Evolutionary conservation across 2,329 filamentous ascomycete species (phyloP).

Genomic region (Drechslerella stenobrocha): DNA sequence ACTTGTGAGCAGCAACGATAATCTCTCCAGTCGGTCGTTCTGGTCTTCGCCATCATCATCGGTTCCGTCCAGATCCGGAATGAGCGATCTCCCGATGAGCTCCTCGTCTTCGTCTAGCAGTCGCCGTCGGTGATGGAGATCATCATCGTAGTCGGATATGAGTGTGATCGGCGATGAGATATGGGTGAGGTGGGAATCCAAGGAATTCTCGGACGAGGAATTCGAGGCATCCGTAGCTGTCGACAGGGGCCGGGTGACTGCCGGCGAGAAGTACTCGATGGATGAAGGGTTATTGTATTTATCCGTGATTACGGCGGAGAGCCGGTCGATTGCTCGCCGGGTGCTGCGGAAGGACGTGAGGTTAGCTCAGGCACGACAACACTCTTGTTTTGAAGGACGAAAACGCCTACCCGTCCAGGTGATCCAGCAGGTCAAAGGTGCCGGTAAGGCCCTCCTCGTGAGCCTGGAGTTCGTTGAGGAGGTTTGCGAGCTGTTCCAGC

Average conservation of each 20-base stretch:
- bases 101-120: constrained; percentile 44
- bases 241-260: constrained; percentile 41
- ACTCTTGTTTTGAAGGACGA: not conserved
- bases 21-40: constrained; percentile 37
- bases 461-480: constrained; percentile 28
- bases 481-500: constrained; percentile 44
- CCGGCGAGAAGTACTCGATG: constrained; percentile 44
- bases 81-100: constrained; percentile 13
- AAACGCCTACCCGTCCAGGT: constrained; percentile 40
- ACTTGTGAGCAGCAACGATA: constrained; percentile 37
- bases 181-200: constrained; percentile 36
- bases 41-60: constrained; percentile 28
- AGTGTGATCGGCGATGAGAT: constrained; percentile 43
- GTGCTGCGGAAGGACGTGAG: constrained; percentile 13
- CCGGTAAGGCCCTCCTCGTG: constrained; percentile 39
- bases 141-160: constrained; percentile 45
- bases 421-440: constrained; percentile 42
- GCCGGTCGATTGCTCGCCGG: constrained; percentile 43
- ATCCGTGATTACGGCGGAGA: constrained; percentile 44
- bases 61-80: constrained; percentile 10
- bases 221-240: constrained; percentile 44
- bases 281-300: constrained; percentile 43
- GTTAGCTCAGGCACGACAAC: not conserved
- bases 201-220: constrained; percentile 41
- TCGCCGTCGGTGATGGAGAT: constrained; percentile 28